These are phyloP conservation scores for Cordyceps sp. DNA, from an alignment of 2,329 filamentous ascomycete genomes.

Conservation along the genomic window DNA sequence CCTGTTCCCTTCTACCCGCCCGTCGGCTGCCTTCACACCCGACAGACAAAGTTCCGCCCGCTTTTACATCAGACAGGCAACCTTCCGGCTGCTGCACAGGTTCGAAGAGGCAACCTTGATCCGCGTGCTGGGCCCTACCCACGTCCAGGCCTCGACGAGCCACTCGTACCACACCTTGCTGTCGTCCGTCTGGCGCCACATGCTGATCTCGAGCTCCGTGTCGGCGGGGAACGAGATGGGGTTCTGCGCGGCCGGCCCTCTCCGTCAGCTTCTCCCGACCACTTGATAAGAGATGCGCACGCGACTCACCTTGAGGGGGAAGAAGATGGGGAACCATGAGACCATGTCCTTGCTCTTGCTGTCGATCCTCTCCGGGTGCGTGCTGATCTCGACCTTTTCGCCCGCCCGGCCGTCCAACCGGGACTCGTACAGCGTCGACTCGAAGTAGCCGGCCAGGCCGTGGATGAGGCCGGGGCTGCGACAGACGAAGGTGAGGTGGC, in stretches of 20 bases:
- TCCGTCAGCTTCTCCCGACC: neutral
- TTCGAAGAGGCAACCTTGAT: conserved; percentile 51
- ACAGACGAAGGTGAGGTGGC: conserved; percentile 63
- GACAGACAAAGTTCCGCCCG: neutral
- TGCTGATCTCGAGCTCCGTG: conserved; percentile 74
- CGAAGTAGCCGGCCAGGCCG: conserved; percentile 87
- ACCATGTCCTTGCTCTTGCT: conserved; percentile 95
- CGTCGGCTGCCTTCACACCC: no score
- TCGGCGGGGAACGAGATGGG: conserved; percentile 75
- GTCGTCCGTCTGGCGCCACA: conserved; percentile 94
- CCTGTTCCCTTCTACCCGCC: no score
- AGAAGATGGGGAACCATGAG: conserved; percentile 98
- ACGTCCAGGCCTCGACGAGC: conserved; percentile 73
- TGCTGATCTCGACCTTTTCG: conserved; percentile 69
- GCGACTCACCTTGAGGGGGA: conserved; percentile 67
- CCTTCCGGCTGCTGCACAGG: conserved; percentile 50
- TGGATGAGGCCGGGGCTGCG: conserved; percentile 70
- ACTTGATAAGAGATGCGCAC: neutral
- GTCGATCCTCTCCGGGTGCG: conserved; percentile 81
- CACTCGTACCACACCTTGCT: conserved; percentile 98
- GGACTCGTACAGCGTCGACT: conserved; percentile 74
- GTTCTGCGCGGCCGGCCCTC: conserved; percentile 33
- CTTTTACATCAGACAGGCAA: conserved; percentile 52
- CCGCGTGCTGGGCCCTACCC: conserved; percentile 39
- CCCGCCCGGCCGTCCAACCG: conserved; percentile 17